These are phyloP conservation scores for Tremella fuciformis DNA, from an alignment of 768 basidiomycete genomes.

Conservation along the genomic window DNA sequence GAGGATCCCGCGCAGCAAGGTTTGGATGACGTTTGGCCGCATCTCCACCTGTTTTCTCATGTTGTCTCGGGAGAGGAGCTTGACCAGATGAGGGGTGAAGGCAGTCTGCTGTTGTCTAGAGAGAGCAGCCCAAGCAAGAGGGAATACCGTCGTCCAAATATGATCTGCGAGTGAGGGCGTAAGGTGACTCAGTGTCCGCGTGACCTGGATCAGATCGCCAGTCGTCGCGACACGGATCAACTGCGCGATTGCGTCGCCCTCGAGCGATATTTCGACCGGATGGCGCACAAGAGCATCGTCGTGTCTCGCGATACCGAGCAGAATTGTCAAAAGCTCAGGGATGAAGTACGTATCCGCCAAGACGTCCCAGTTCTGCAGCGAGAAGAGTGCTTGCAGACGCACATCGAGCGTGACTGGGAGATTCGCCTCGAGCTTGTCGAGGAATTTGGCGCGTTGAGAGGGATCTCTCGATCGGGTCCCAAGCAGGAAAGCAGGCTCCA, in stretches of 20 bases:
- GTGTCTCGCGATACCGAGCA: constrained; percentile 67
- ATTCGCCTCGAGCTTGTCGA: constrained; percentile 84
- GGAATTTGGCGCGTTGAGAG: constrained; percentile 72
- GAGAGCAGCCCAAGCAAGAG: constrained; percentile 78
- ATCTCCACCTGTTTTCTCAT: constrained; percentile 82
- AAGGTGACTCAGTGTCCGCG: constrained; percentile 77
- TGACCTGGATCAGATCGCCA: constrained; percentile 64
- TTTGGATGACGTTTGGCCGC: constrained; percentile 88
- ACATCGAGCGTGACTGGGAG: constrained; percentile 76
- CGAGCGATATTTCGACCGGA: constrained; percentile 15
- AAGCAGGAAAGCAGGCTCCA: constrained; percentile 89
- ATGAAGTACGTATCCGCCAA: constrained; percentile 92
- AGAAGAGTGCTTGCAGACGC: constrained; percentile 83
- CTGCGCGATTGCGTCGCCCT: constrained; percentile 26
- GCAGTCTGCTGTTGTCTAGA: constrained; percentile 83
- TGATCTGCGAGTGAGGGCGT: constrained; percentile 74
- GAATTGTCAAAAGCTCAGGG: constrained; percentile 79
- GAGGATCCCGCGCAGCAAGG: constrained; percentile 76
- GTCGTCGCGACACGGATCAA: constrained; percentile 38
- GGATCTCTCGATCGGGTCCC: constrained; percentile 84
- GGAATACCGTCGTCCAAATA: constrained; percentile 83
- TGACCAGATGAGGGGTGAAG: constrained; percentile 82
- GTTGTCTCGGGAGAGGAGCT: constrained; percentile 86
- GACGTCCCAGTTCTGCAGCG: constrained; percentile 92
- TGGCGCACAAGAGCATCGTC: constrained; percentile 42